Conservation (phyloP, 2,329 filamentous ascomycete genomes). For the Elsinoe arachidis region DNA sequence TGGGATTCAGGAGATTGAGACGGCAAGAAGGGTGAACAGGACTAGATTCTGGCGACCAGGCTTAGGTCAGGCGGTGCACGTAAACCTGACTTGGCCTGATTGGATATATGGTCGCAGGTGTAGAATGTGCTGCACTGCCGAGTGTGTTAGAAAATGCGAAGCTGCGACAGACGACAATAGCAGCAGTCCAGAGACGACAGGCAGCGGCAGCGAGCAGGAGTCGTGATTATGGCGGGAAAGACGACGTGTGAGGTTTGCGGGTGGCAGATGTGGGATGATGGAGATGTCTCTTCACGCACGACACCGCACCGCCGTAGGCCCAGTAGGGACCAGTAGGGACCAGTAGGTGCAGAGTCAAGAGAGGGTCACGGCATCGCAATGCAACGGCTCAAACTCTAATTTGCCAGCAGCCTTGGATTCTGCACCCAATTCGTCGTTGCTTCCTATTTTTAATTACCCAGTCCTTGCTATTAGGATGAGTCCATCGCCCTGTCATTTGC, state of each 20-base stretch:
- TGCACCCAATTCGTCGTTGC: not conserved
- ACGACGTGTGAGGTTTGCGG: not conserved
- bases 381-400: slow-evolving; percentile 6
- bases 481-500: not conserved
- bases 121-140: not conserved
- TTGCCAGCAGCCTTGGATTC: not conserved
- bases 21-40: not conserved
- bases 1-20: not conserved
- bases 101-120: not conserved
- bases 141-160: not conserved
- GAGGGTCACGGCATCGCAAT: slow-evolving; percentile 3
- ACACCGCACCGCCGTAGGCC: no score
- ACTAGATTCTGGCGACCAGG: not conserved
- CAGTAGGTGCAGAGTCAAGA: not conserved
- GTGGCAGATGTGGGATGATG: slow-evolving; percentile 3
- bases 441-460: not conserved
- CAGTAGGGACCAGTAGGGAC: no score
- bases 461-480: not conserved
- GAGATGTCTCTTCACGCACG: not conserved
- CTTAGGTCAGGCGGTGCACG: slow-evolving; percentile 11
- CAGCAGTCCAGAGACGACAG: not conserved
- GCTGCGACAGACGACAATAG: not conserved
- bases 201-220: not conserved
- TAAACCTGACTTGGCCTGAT: slow-evolving; percentile 1
- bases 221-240: not conserved